phyloP scores from a whole-genome alignment of 805 yeast genomes.

The Ogataea sp. region DNA sequence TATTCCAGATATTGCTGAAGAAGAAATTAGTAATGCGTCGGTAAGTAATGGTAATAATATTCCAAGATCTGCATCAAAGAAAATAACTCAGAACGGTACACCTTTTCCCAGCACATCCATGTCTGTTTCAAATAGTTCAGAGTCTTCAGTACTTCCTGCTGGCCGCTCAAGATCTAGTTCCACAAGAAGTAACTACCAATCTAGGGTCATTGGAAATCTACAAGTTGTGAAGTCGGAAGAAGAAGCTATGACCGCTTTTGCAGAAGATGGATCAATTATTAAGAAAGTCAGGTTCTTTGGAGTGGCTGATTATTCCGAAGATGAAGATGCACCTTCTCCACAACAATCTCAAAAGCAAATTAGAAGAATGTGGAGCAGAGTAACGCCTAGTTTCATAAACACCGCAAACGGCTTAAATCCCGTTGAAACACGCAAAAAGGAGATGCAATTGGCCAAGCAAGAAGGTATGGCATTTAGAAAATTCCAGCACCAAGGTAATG shows the following conservation, averaged over 20 bases:
- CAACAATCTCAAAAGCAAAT: constrained; percentile 26
- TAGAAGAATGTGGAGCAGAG: constrained; percentile 26
- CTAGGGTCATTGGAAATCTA: constrained; percentile 13
- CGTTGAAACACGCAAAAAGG: constrained; percentile 16
- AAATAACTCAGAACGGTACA: background rate
- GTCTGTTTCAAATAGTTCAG: background rate
- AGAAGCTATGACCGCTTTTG: constrained; percentile 1
- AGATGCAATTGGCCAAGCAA: constrained; percentile 23
- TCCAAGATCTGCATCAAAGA: too few relatives aligned
- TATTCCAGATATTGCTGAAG: constrained; percentile 12
- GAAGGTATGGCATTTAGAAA: constrained; percentile 29
- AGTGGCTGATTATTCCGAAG: constrained; percentile 41
- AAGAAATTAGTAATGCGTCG: background rate
- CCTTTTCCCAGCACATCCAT: background rate
- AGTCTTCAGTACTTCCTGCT: background rate
- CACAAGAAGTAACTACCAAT: constrained; percentile 1
- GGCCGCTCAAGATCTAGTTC: constrained; percentile 1
- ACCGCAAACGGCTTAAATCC: too few relatives aligned
- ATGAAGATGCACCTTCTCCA: constrained; percentile 48
- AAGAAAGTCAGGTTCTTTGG: constrained; percentile 47
- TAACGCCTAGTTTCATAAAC: constrained; percentile 21
- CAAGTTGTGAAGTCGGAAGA: constrained; percentile 9
- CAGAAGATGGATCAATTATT: constrained; percentile 12
- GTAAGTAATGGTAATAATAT: too few relatives aligned
- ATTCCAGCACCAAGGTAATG: constrained; percentile 10